phyloP scores from a whole-genome alignment of 495 filamentous ascomycete genomes.

The Aspergillus avenaceus region DNA sequence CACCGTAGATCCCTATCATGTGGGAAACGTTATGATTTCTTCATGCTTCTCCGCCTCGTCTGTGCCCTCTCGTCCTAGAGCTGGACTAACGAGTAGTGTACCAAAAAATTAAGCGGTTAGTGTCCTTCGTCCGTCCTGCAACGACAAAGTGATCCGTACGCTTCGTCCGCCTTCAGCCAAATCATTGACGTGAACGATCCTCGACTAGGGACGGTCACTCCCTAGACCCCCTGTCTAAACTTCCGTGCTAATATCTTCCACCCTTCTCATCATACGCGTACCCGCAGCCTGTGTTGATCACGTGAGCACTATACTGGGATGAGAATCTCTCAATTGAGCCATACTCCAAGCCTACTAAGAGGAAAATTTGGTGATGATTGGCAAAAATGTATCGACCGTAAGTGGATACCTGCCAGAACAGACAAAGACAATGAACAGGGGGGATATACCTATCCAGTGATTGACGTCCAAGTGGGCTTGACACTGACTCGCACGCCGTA shows the following conservation, averaged over 20 bases:
- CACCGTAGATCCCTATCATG: slow-evolving; percentile 10
- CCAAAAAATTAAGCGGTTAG: neutral
- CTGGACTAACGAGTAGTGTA: neutral
- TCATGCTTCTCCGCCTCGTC: neutral
- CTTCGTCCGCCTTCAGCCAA: neutral
- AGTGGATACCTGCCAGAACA: slow-evolving; percentile 3
- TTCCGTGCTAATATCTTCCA: neutral
- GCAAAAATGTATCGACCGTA: neutral
- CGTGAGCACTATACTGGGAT: slow-evolving; percentile 9
- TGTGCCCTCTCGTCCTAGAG: neutral
- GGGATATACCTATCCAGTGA: neutral
- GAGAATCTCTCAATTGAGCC: neutral
- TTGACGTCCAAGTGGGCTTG: neutral
- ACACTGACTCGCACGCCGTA: slow-evolving; percentile 9
- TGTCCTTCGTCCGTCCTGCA: neutral
- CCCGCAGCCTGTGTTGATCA: slow-evolving; percentile 19
- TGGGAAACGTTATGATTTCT: slow-evolving; percentile 1
- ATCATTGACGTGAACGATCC: neutral
- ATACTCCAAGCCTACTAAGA: neutral
- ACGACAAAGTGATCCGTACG: too few relatives aligned
- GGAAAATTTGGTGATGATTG: neutral
- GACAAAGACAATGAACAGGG: slow-evolving; percentile 5
- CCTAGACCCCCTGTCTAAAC: neutral
- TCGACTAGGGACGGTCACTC: neutral
- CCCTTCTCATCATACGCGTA: slow-evolving; percentile 8